Base-by-base conservation (phyloP, 495 filamentous ascomycete species). In the Copromyces sp. region DNA sequence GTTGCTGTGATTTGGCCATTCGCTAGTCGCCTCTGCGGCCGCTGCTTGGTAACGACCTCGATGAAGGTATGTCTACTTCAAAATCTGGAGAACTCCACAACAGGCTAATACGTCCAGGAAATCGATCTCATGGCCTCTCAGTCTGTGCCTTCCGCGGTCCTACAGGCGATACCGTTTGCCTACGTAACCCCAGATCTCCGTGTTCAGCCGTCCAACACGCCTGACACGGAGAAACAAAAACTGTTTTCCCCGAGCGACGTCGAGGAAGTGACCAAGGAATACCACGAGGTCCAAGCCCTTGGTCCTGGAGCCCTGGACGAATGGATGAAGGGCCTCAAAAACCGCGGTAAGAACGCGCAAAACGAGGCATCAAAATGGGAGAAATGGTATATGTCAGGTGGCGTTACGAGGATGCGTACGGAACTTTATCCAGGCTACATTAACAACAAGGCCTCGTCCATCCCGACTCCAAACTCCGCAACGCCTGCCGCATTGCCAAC, bases 311-410 rank as follows among this genome's bases (percentile, higher is more conserved):
- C 89, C 9, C 84, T 86, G 20, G 89, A 90, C 65, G 91, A 93
- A 78, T 94, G 92, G 92, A 79, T 89, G 7, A 93, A 93, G 79
- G 91, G 91, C 14, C 85, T 94, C 3, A 86, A 86, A 47, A 79
- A 73, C 12, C 85, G 86, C 71, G 89, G 91, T n/a, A 87, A 86
- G 72, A 83, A 87, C 39, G 71, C 82, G 20, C 84, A 86, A 44
- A 81, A 83, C 35, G 89, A 92, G 74, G 82, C 87, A 24, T 81
- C 84, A 29, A 87, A 89, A 38, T 93, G 92, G 89, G 92, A 94
- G 77, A 88, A 86, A 69, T 94, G 89, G 86, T 89, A 90, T 70
- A 80, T 80, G 17, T 79, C 80, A 69, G 84, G 86, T n/a, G 85
- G 85, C 24, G 53, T 86, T 72, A 47, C 47, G 14, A 79, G 77